A percentile compares a stretch with the other conserved stretches of the same genome.
Evolutionary conservation across 768 basidiomycete species (phyloP).

Genomic region (Lentinus tigrinus): DNA sequence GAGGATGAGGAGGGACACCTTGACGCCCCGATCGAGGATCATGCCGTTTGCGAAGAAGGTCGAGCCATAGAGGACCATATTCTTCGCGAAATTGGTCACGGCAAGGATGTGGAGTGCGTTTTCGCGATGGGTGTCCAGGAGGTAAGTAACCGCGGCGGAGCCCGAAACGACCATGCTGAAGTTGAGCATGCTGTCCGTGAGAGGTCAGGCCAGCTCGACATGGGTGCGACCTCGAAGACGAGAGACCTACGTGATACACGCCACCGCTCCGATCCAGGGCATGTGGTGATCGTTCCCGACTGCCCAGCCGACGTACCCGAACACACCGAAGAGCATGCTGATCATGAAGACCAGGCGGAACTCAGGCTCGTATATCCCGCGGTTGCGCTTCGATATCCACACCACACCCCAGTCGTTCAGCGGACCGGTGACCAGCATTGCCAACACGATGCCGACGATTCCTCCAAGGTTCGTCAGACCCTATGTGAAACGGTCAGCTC

Average conservation of each 20-base stretch:
- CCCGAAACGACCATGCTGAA: constrained; percentile 45
- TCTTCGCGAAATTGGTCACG: constrained; percentile 42
- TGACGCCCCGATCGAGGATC: constrained; percentile 39
- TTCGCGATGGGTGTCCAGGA: constrained; percentile 43
- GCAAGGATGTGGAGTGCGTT: constrained; percentile 43
- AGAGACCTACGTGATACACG: constrained; percentile 28
- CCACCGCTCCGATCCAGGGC: constrained; percentile 48
- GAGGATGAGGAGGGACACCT: constrained; percentile 39
- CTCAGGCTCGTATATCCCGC: constrained; percentile 47
- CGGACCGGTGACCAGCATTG: constrained; percentile 35
- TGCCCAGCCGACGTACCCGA: constrained; percentile 47
- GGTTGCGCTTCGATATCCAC: constrained; percentile 42
- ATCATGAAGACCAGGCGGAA: constrained; percentile 42
- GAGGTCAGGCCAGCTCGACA: too few relatives aligned
- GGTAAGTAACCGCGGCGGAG: constrained; percentile 43
- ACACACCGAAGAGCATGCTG: constrained; percentile 42
- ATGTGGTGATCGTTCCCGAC: constrained; percentile 41
- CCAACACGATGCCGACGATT: constrained; percentile 40
- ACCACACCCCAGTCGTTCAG: constrained; percentile 42
- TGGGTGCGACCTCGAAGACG: too few relatives aligned
- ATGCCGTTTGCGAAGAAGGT: constrained; percentile 46
- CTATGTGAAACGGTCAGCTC: constrained; percentile 10
- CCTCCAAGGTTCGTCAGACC: constrained; percentile 44
- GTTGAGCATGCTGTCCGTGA: constrained; percentile 36
- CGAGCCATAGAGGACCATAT: constrained; percentile 45